Evolutionary conservation across 768 basidiomycete species (phyloP).

Genomic region (Mycena chlorophos): DNA sequence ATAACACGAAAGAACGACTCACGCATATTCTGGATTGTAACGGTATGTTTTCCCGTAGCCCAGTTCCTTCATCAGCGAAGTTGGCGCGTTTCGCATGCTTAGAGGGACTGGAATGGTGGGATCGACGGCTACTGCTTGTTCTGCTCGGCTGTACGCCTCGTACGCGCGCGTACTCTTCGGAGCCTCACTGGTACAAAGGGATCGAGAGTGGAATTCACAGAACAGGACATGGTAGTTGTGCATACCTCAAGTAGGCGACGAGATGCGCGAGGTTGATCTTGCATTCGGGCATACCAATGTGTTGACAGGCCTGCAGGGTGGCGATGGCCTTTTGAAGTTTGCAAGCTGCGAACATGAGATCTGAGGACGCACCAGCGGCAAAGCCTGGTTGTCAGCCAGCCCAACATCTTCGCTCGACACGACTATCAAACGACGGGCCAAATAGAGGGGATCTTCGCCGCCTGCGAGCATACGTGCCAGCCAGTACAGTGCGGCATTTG

Average conservation of each 20-base stretch:
- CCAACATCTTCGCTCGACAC: constrained; percentile 88
- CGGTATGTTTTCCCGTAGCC: constrained; percentile 65
- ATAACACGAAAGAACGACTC: constrained; percentile 22
- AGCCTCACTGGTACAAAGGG: constrained; percentile 57
- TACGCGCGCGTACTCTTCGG: constrained; percentile 82
- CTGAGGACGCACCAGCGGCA: constrained; percentile 58
- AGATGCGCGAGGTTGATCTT: constrained; percentile 77
- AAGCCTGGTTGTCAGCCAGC: constrained; percentile 72
- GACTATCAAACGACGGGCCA: constrained; percentile 72
- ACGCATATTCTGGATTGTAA: constrained; percentile 63
- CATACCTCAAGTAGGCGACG: constrained; percentile 65
- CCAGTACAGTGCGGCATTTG: constrained; percentile 84
- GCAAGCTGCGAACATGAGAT: background rate
- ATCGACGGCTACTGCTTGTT: constrained; percentile 56
- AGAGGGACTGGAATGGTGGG: constrained; percentile 64
- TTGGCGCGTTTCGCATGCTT: constrained; percentile 77
- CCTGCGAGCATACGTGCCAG: constrained; percentile 79
- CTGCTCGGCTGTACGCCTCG: constrained; percentile 71
- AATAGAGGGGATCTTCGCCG: constrained; percentile 80
- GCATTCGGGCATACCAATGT: constrained; percentile 81
- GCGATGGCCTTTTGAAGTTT: constrained; percentile 52
- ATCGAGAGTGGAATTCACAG: background rate
- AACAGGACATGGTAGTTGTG: background rate
- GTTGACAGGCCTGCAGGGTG: constrained; percentile 63
- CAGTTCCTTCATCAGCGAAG: constrained; percentile 64